Percentiles rank a stretch among this genome's conserved stretches.
These are phyloP conservation scores for Bromus sterilis DNA, from an alignment of 176 grass and related monocot genomes.

Conservation along the genomic window DNA sequence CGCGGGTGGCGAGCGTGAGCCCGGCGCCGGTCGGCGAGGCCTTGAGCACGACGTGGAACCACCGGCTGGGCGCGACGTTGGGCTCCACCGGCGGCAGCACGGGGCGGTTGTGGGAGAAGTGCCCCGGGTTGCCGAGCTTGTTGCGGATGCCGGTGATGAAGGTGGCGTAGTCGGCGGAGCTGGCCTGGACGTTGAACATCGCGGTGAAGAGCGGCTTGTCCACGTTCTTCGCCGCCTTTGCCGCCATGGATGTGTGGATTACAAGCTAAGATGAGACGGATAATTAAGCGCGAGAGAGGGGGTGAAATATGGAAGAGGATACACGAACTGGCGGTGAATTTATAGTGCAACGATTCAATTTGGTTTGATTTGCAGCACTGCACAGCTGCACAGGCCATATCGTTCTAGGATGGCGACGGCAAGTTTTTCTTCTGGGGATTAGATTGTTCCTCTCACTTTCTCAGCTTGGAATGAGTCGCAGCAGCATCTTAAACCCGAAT, in stretches of 20 bases:
- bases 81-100: slow-evolving; percentile 9
- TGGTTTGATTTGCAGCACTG: no score
- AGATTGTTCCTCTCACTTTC: background rate
- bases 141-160: slow-evolving; percentile 5
- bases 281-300: background rate
- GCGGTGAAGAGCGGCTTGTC: slow-evolving; percentile 2
- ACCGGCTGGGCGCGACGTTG: background rate
- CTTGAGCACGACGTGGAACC: slow-evolving; percentile 21
- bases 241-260: background rate
- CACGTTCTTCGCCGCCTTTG: background rate
- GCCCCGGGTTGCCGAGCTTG: background rate
- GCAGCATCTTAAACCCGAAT: background rate
- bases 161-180: background rate
- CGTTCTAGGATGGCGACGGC: no score
- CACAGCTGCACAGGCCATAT: no score
- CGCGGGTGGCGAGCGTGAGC: slow-evolving; percentile 2
- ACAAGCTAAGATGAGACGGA: background rate
- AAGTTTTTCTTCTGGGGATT: background rate
- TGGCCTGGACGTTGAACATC: background rate
- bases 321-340: background rate
- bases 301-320: background rate
- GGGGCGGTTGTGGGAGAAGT: slow-evolving; percentile 18
- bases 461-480: background rate
- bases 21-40: background rate
- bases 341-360: background rate